Percentiles rank a stretch among this genome's conserved stretches.
Evolutionary conservation across 1,284 basidiomycete genomes (phyloP).

Genomic region (Blastosporella zonata): DNA sequence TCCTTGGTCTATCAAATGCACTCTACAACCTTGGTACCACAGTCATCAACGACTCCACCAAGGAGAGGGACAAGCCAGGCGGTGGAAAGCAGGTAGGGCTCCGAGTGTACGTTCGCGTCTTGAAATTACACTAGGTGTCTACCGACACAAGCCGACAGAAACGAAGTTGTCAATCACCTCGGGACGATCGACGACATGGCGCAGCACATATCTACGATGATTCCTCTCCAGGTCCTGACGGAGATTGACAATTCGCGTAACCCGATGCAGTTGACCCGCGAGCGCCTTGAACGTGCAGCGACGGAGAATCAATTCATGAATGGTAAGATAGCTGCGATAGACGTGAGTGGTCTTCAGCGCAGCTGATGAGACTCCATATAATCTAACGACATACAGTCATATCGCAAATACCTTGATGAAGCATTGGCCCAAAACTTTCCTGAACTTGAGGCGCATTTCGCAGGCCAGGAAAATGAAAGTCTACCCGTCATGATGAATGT

Average conservation of each 20-base stretch:
- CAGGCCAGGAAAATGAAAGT: slow-evolving; percentile 2
- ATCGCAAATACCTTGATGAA: slow-evolving; percentile 53
- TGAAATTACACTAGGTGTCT: not conserved
- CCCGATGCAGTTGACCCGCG: slow-evolving; percentile 75
- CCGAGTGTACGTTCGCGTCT: slow-evolving; percentile 49
- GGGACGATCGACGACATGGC: slow-evolving; percentile 63
- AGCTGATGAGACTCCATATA: not conserved
- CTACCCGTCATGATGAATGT: not conserved
- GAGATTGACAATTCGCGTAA: slow-evolving; percentile 78
- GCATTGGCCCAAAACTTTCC: slow-evolving; percentile 60
- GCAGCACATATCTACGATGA: slow-evolving; percentile 54
- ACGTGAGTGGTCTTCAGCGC: slow-evolving; percentile 40
- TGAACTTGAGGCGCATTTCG: slow-evolving; percentile 41
- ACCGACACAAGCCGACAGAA: slow-evolving; percentile 38
- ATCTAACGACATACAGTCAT: slow-evolving; percentile 39
- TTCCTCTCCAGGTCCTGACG: slow-evolving; percentile 68
- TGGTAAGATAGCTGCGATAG: slow-evolving; percentile 77
- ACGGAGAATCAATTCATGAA: slow-evolving; percentile 89
- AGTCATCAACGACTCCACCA: slow-evolving; percentile 73
- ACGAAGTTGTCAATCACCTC: slow-evolving; percentile 67
- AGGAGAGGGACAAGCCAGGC: slow-evolving; percentile 65
- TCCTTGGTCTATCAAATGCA: slow-evolving; percentile 68
- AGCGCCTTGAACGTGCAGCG: slow-evolving; percentile 73
- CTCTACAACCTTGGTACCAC: slow-evolving; percentile 77
- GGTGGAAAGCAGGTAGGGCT: slow-evolving; percentile 67